Evolutionary conservation across 805 yeast genomes (phyloP), one percentile per base, ranked within the genome.

Genomic region (Maudiozyma serrabonitensis): DNA sequence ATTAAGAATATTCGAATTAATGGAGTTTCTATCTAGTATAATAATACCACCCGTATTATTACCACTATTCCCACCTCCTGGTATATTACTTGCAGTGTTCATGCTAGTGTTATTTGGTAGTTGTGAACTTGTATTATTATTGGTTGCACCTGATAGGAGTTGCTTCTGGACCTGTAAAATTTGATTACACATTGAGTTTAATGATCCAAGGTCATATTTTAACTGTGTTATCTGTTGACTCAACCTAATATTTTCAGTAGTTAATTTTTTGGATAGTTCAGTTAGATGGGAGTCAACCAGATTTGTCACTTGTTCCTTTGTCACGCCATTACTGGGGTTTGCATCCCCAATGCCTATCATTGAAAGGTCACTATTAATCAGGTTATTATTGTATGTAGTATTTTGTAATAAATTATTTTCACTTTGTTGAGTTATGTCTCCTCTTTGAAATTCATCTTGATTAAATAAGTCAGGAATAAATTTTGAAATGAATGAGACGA

Each of bases 391-490:
- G 9, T 38, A 34, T 11, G 23, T 6, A 28, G 26, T 38, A 13
- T 23, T 12, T 5, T 18, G 15, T 11, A 31, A 26, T 42, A 28
- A 5, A 16, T 18, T 16, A 26, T 42, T 31, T 7, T 8, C 13
- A 11, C 6, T n/a, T n/a, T 26, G 45, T 6, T 42, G 25, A 3
- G n/a, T n/a, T 5, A 11, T 9, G 6, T 18, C 37, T 32, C 43
- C 39, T 12, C 43, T 43, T 45, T 54, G 54, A 43, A 63, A 64
- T 19, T 55, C 49, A n/a, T 56, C 55, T 41, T 52, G 54, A 16
- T 50, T 48, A 42, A 61, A 60, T 23, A 65, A 50, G 23, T 62
- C 58, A 13, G 68, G 68, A n/a, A 63, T 56, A 46, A 59, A 60
- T 47, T 58, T 60, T 21, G 60, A 49, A 28, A 63, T 54, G 47